These are phyloP conservation scores for Diaporthe australafricana DNA, from an alignment of 2,329 filamentous ascomycete genomes.

Conservation along the genomic window DNA sequence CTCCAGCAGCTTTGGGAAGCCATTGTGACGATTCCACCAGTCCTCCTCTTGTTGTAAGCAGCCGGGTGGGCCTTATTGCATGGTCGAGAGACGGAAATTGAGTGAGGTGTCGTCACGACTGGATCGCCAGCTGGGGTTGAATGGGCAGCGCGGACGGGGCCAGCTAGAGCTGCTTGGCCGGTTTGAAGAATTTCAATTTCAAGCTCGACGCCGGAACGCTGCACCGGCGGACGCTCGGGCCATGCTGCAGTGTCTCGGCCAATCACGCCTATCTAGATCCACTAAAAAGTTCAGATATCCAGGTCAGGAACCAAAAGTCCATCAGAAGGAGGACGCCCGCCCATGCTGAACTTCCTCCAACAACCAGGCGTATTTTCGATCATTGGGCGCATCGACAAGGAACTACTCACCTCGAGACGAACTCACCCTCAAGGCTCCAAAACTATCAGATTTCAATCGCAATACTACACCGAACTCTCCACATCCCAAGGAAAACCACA, in stretches of 20 bases:
- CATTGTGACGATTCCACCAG: slow-evolving; percentile 52
- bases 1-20: slow-evolving; percentile 69
- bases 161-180: slow-evolving; percentile 28
- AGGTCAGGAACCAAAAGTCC: slow-evolving; percentile 26
- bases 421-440: not conserved
- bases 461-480: not conserved
- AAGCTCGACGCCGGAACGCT: slow-evolving; percentile 34
- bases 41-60: slow-evolving; percentile 9
- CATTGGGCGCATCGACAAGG: slow-evolving; percentile 2
- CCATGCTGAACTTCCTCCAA: not conserved
- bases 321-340: not conserved
- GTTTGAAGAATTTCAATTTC: slow-evolving; percentile 37
- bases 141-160: not conserved
- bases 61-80: not conserved
- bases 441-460: not conserved
- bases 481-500: not conserved
- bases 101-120: not conserved
- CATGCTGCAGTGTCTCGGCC: not conserved
- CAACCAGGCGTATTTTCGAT: not conserved
- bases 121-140: not conserved
- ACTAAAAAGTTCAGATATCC: slow-evolving; percentile 28
- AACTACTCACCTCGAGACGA: not conserved
- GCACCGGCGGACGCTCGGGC: slow-evolving; percentile 30
- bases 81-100: not conserved
- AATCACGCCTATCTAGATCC: slow-evolving; percentile 1